Base-by-base conservation (phyloP, 2,329 filamentous ascomycete species). In the Neopestalotiopsis clavispora region DNA sequence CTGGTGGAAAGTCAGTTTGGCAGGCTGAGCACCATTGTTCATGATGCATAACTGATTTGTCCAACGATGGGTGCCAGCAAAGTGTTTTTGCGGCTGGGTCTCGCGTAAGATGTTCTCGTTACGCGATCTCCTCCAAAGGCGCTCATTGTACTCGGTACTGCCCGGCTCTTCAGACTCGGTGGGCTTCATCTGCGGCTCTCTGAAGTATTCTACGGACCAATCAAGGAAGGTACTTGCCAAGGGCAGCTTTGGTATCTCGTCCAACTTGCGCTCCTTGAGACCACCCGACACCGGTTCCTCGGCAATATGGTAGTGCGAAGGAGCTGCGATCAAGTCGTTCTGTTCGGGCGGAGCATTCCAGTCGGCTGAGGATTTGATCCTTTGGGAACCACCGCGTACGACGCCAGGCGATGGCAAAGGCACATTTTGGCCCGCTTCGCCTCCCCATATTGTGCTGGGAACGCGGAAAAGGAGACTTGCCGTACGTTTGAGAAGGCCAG, bases 131-230 rank as follows among this genome's bases (percentile, higher is more conserved):
- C 95, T 88, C 96, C 96, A 99, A 2, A 99, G 84, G 17, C 96
- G 90, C 77, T 96, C 92, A 75, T 99, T 99, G 81, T 98, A 99
- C 79, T 98, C 95, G 17, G 93, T 93, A 76, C 94, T 98, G 42
- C 96, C 96, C 14, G 96, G 96, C 77, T 99, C 96, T 75, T 99
- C 96, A 30, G 95, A 93, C 78, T 99, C 96, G 69, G 93, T 95
- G 3, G 94, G 92, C 78, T 96, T 97, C 96, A 99, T 98, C 80
- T 99, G 96, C 40, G 96, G 96, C 79, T 98, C 95, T 38, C 95
- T 93, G 86, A 98, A 99, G 79, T 99, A 98, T 80, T 95, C 95
- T 59, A 96, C 94, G 4, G 95, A 97, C 95, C 95, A 99, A 72
- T 97, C 94, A 71, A 97, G 86, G 80, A 98, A 97, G 9, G 87